A percentile compares a stretch with the other conserved stretches of the same genome.
phyloP scores from a whole-genome alignment of 805 yeast genomes.

The Metschnikowia dekortorum region DNA sequence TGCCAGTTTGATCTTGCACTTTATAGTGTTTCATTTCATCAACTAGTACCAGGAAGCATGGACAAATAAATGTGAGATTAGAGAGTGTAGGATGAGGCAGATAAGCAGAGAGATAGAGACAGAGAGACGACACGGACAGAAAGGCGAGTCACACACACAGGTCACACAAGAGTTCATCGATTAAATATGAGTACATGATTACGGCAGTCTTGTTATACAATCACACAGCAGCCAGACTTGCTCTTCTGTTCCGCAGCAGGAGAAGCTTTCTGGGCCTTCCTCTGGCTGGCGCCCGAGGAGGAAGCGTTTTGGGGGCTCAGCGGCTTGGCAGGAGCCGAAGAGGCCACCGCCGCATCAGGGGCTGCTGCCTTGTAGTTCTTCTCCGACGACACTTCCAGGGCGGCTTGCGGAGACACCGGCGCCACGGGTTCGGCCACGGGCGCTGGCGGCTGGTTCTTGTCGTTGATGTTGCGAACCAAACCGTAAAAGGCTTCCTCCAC shows the following conservation, averaged over 20 bases:
- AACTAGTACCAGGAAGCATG: conserved; percentile 43
- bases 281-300: conserved; percentile 9
- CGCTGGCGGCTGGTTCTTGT: conserved; percentile 4
- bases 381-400: not conserved
- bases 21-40: conserved; percentile 84
- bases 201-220: conserved; percentile 9
- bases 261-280: conserved; percentile 9
- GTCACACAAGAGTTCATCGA: no score
- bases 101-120: no score
- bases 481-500: conserved; percentile 82
- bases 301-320: not conserved
- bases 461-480: conserved; percentile 54
- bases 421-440: conserved; percentile 2
- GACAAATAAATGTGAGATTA: not conserved
- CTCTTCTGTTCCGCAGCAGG: conserved; percentile 8
- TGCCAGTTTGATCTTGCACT: conserved; percentile 86
- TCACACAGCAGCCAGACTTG: conserved; percentile 19
- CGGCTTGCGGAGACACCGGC: not conserved
- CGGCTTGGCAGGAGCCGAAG: not conserved
- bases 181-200: not conserved
- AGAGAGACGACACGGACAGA: not conserved
- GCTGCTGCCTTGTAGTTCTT: conserved; percentile 2
- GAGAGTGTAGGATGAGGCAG: no score
- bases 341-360: not conserved
- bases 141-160: no score